These are phyloP conservation scores for Penstemon newberryi DNA, from an alignment of 257 asterid genomes.

Conservation along the genomic window DNA sequence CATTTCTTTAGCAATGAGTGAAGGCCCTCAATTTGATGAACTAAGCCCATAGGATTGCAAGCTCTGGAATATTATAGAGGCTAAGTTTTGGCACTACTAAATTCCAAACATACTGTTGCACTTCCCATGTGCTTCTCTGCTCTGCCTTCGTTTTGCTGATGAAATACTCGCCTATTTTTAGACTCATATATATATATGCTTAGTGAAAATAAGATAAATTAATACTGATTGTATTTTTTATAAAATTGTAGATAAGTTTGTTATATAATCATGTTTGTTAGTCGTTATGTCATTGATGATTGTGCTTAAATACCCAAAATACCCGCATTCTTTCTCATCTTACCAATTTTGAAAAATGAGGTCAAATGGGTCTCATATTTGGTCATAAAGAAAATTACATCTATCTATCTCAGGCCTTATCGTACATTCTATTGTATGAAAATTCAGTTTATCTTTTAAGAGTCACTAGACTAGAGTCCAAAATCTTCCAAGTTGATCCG, in stretches of 20 bases:
- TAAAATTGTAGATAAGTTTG: background rate
- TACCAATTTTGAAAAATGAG: too few relatives aligned
- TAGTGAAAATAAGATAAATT: background rate
- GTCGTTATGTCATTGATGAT: too few relatives aligned
- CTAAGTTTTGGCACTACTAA: slow-evolving; percentile 16
- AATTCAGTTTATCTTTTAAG: slow-evolving; percentile 11
- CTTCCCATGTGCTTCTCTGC: slow-evolving; percentile 30
- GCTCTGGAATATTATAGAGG: slow-evolving; percentile 31
- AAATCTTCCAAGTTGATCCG: slow-evolving; percentile 19
- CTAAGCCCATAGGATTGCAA: slow-evolving; percentile 21
- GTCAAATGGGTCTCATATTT: too few relatives aligned
- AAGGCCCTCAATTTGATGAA: slow-evolving; percentile 34
- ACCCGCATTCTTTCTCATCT: too few relatives aligned
- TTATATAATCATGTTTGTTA: background rate
- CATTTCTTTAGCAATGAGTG: slow-evolving; percentile 20
- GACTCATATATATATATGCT: too few relatives aligned
- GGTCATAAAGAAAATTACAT: too few relatives aligned
- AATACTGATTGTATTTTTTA: background rate
- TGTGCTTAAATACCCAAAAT: too few relatives aligned
- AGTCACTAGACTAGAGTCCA: slow-evolving; percentile 15
- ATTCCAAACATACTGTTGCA: slow-evolving; percentile 24
- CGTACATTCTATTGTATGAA: background rate
- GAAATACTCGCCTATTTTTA: too few relatives aligned
- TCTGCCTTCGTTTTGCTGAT: slow-evolving; percentile 4
- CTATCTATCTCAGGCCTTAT: too few relatives aligned